Conservation (phyloP, 257 asterid genomes). For the Fraxinus pennsylvanica region DNA sequence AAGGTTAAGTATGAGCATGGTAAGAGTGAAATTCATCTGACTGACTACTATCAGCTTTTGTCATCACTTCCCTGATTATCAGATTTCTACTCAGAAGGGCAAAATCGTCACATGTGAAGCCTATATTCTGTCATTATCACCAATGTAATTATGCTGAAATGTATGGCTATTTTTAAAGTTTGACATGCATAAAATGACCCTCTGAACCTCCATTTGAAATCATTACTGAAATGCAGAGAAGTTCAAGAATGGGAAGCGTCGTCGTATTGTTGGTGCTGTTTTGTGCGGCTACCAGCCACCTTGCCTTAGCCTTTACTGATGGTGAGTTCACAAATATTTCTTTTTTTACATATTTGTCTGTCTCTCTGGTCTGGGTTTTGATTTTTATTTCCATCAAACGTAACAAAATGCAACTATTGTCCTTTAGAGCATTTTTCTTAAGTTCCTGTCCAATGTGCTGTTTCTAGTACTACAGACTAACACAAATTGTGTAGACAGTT, state of each 20-base stretch:
- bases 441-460: no score
- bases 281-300: conserved; percentile 40
- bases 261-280: conserved; percentile 45
- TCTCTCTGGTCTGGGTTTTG: not conserved
- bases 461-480: no score
- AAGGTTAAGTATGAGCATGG: no score
- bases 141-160: conserved; percentile 37
- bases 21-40: conserved; percentile 16
- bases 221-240: conserved; percentile 22
- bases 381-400: no score
- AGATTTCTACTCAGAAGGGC: not conserved
- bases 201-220: conserved; percentile 26
- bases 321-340: conserved; percentile 41
- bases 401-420: no score
- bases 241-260: conserved; percentile 43
- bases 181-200: conserved; percentile 65
- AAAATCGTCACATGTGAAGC: conserved; percentile 38
- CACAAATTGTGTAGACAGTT: no score
- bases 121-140: conserved; percentile 35
- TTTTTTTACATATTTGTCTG: not conserved
- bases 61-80: conserved; percentile 14
- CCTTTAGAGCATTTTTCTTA: no score
- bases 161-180: conserved; percentile 31
- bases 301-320: conserved; percentile 55
- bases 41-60: conserved; percentile 18